A percentile compares a stretch with the other conserved stretches of the same genome.
phyloP scores from a whole-genome alignment of 2,329 filamentous ascomycete genomes.

The Orbilia brochopaga region DNA sequence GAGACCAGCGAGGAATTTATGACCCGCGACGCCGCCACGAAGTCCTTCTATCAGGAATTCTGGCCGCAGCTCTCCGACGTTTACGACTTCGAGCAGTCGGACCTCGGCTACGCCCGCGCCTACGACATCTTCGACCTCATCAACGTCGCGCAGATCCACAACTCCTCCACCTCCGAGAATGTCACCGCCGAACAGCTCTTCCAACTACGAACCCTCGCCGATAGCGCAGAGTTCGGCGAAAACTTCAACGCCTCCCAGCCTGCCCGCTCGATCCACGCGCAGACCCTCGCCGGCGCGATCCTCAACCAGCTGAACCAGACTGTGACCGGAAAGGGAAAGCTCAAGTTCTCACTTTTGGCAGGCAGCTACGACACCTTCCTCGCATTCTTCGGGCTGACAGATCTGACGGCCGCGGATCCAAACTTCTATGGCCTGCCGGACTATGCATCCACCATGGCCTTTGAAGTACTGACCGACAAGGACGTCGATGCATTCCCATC shows the following conservation, averaged over 20 bases:
- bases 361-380: slow-evolving; percentile 65
- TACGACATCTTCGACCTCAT: slow-evolving; percentile 66
- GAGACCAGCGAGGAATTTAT: slow-evolving; percentile 61
- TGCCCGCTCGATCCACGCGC: slow-evolving; percentile 63
- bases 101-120: slow-evolving; percentile 62
- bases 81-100: slow-evolving; percentile 56
- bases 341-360: slow-evolving; percentile 65
- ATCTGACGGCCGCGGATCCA: slow-evolving; percentile 61
- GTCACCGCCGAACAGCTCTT: slow-evolving; percentile 66
- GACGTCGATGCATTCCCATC: slow-evolving; percentile 52
- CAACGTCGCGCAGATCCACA: slow-evolving; percentile 64
- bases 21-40: slow-evolving; percentile 63
- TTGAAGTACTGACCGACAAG: slow-evolving; percentile 69
- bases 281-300: slow-evolving; percentile 62
- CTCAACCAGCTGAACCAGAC: slow-evolving; percentile 60
- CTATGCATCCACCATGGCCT: slow-evolving; percentile 80
- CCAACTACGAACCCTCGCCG: slow-evolving; percentile 75
- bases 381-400: slow-evolving; percentile 64
- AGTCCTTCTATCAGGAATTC: slow-evolving; percentile 61
- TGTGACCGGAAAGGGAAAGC: slow-evolving; percentile 59
- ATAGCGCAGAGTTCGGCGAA: slow-evolving; percentile 74
- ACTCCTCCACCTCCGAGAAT: slow-evolving; percentile 57
- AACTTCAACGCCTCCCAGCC: slow-evolving; percentile 61
- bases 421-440: slow-evolving; percentile 80
- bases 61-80: slow-evolving; percentile 62